Evolutionary conservation across 257 asterid genomes (phyloP).

Genomic region (Nicotiana attenuata): DNA sequence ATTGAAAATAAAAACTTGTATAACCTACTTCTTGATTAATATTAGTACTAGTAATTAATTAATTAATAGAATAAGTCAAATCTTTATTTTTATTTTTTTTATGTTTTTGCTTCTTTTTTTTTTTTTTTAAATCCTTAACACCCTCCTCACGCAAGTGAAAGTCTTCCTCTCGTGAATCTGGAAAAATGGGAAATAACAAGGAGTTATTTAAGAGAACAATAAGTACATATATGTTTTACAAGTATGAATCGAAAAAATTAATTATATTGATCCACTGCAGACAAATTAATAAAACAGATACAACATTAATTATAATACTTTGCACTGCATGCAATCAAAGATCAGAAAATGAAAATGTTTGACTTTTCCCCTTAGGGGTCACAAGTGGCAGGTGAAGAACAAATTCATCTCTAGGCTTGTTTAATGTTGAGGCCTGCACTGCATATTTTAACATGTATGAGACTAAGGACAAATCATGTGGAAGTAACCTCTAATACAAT

Average conservation of each 20-base stretch:
- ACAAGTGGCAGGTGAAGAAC: too few relatives aligned
- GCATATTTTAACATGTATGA: too few relatives aligned
- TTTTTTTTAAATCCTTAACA: neutral
- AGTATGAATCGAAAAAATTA: neutral
- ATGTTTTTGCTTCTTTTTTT: neutral
- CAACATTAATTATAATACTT: too few relatives aligned
- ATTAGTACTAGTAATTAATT: neutral
- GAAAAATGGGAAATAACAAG: neutral
- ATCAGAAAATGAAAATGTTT: neutral
- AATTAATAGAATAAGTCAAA: neutral
- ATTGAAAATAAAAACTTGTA: neutral
- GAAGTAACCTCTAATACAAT: neutral
- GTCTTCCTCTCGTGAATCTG: constrained; percentile 2
- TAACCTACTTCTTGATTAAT: neutral
- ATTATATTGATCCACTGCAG: neutral
- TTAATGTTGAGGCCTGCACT: neutral
- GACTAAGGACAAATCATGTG: neutral
- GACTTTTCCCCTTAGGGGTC: neutral
- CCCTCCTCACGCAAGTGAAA: neutral
- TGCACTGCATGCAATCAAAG: neutral
- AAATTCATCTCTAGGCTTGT: too few relatives aligned
- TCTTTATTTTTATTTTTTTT: neutral
- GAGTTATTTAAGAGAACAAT: neutral
- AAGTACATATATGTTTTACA: neutral
- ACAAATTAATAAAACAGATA: too few relatives aligned